Conservation (phyloP, 495 filamentous ascomycete species). For the Penicillium turbatum region DNA sequence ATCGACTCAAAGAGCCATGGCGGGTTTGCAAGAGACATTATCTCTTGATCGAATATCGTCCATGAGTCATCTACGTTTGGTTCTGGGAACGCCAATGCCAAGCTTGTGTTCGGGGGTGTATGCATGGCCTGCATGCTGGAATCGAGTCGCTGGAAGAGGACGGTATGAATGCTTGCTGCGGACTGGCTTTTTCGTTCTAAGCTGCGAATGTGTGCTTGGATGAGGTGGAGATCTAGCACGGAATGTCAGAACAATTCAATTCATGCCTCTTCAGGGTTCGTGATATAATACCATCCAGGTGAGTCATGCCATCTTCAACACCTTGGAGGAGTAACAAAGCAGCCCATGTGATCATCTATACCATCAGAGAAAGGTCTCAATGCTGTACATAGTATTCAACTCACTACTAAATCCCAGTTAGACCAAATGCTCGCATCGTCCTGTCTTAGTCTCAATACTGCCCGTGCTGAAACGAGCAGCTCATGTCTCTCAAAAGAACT, state of each 20-base stretch:
- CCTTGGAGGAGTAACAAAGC: slow-evolving; percentile 37
- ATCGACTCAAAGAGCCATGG: slow-evolving; percentile 25
- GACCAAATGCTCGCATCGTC: slow-evolving; percentile 42
- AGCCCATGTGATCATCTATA: slow-evolving; percentile 41
- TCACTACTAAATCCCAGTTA: slow-evolving; percentile 40
- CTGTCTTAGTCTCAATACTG: slow-evolving; percentile 32
- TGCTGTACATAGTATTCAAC: background rate
- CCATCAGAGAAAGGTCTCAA: background rate
- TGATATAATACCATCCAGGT: slow-evolving; percentile 31
- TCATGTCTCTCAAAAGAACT: slow-evolving; percentile 35
- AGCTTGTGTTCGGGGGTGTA: slow-evolving; percentile 30
- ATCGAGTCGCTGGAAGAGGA: slow-evolving; percentile 32
- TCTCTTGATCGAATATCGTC: slow-evolving; percentile 41
- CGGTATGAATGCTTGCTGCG: slow-evolving; percentile 30
- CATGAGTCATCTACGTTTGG: slow-evolving; percentile 29
- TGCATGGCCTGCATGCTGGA: slow-evolving; percentile 38
- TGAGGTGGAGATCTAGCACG: slow-evolving; percentile 30
- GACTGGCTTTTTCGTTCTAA: slow-evolving; percentile 29
- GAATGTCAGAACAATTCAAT: background rate
- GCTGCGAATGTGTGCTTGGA: slow-evolving; percentile 34
- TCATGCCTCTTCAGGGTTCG: background rate
- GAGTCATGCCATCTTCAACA: slow-evolving; percentile 38
- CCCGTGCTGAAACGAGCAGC: slow-evolving; percentile 35
- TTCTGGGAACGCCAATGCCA: slow-evolving; percentile 20
- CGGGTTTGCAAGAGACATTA: slow-evolving; percentile 32